These are phyloP conservation scores for Orychophragmus violaceus DNA, from an alignment of 345 rosid genomes.

Conservation along the genomic window DNA sequence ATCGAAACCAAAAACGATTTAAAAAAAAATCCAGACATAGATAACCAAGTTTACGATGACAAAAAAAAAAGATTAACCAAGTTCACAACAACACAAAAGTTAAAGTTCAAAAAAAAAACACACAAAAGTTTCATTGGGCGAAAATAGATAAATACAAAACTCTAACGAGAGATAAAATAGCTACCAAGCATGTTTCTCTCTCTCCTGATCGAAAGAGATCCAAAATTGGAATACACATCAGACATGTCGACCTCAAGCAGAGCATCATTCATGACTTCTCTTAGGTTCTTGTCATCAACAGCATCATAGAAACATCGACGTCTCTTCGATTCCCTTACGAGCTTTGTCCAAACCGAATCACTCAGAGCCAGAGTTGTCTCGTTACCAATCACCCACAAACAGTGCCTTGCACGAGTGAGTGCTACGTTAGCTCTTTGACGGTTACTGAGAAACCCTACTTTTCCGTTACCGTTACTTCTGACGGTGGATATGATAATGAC, in stretches of 20 bases:
- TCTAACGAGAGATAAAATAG: no score
- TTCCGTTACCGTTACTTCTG: conserved; percentile 30
- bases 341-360: conserved; percentile 29
- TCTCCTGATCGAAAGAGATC: not conserved
- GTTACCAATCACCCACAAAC: conserved; percentile 43
- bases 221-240: conserved; percentile 9
- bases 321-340: conserved; percentile 28
- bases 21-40: no score
- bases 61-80: no score
- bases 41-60: no score
- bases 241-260: not conserved
- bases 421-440: conserved; percentile 31
- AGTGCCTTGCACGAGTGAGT: no score
- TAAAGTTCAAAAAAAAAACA: no score
- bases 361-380: conserved; percentile 25
- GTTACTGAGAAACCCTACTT: conserved; percentile 31
- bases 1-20: no score
- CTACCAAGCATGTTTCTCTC: not conserved
- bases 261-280: not conserved
- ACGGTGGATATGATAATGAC: conserved; percentile 40
- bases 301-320: conserved; percentile 33
- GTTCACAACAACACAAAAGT: no score
- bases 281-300: conserved; percentile 18
- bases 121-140: no score
- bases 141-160: no score